Conservation (phyloP, 441 rosid genomes). For the Syzygium syzygioides region DNA sequence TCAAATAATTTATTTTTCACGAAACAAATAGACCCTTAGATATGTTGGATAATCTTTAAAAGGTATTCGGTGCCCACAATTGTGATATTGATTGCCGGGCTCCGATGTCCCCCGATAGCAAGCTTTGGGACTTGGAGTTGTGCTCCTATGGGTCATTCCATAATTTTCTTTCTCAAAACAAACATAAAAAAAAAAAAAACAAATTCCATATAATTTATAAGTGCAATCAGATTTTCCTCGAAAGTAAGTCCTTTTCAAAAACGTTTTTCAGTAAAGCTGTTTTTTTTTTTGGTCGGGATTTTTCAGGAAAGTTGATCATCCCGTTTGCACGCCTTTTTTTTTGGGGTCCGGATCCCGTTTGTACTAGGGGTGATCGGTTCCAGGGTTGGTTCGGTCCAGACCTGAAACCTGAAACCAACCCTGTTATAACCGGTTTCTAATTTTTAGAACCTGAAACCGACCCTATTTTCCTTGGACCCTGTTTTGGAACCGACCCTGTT, state of each 20-base stretch:
- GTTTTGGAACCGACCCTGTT: no score
- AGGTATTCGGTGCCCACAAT: fast-evolving
- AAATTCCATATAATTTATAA: neutral
- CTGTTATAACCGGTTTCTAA: no score
- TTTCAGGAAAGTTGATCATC: neutral
- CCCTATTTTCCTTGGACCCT: no score
- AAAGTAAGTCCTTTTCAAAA: neutral
- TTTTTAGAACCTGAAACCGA: no score
- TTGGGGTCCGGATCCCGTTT: no score
- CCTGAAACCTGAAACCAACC: no score
- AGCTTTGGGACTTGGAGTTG: neutral
- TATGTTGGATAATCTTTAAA: fast-evolving
- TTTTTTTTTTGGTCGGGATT: neutral
- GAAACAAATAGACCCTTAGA: fast-evolving
- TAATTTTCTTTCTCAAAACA: neutral
- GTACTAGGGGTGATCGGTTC: no score
- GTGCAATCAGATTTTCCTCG: neutral
- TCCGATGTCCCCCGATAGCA: neutral
- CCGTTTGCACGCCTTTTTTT: no score
- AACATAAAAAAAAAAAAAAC: fast-evolving
- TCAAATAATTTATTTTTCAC: fast-evolving
- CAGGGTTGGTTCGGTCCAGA: no score
- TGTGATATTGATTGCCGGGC: fast-evolving
- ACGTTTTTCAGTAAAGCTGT: no score
- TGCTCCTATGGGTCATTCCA: neutral